Evolutionary conservation across 805 yeast genomes (phyloP), one percentile per base, ranked within the genome.

Genomic region (Suhomyces xylopsoci): DNA sequence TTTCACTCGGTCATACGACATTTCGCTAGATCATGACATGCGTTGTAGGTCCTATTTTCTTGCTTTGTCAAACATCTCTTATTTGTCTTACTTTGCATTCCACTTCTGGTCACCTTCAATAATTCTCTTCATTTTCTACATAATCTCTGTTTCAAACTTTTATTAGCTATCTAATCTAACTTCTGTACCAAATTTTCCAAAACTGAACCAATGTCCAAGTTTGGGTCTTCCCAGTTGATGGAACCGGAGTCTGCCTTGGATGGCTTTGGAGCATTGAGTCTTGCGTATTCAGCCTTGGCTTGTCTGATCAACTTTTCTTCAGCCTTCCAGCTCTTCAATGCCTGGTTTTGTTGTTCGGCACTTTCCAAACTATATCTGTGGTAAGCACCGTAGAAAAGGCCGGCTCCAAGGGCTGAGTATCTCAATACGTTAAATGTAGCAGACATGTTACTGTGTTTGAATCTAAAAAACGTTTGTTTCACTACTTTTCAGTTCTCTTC

Each of bases 241-340:
- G 82, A 80, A 50, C 80, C 77, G 47, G 76, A 62, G 28, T 73
- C 62, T n/a, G 67, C 58, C 25, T 54, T 41, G 46, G 68, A 58
- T 20, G 69, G 65, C 53, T 78, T 78, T 60, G 77, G 76, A 55
- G 79, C 74, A 52, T 75, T 71, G 62, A 76, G 67, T 72, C 82
- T 87, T 62, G 90, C 91, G 75, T 81, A 93, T 76, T 89, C 92
- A 50, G 86, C 87, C 79, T 89, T 91, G 62, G 98, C 99, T 73
- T 90, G 87, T 55, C 79, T 83, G 64, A 93, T 88, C 68, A 92
- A 82, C 64, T 86, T 84, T 71, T 83, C 81, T 71, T 89, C 83
- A 59, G 81, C 76, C 57, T 81, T 78, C 72, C 77, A 88, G 54
- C 81, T 83, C 43, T 75, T 76, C 51, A 76, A 75, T 63, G 83